Evolutionary conservation across 192 early-diverging fungal genomes (phyloP), one percentile per base, ranked within the genome.

Genomic region (Thamnidium elegans): DNA sequence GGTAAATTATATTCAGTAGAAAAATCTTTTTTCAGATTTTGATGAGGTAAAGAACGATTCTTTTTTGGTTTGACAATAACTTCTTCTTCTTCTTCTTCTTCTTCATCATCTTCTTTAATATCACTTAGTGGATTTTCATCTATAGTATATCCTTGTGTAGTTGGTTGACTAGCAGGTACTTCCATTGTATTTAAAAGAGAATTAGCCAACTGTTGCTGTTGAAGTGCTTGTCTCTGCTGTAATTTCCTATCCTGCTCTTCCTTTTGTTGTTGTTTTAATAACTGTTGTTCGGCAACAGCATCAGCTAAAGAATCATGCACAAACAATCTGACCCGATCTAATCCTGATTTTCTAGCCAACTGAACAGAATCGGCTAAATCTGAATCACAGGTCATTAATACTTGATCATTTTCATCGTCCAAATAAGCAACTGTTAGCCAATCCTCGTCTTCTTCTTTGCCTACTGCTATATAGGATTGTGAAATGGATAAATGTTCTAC

Each of bases 381-480:
- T 0, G 78, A 62, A 46, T 89, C 84, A 26, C 78, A 74, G n/a
- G 83, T 81, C 58, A 97, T 79, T 56, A 87, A 76, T 20, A 97
- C 87, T 58, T 82, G 67, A 73, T 97, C 94, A 52, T 85, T 86
- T 30, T 97, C 94, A 55, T 97, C 94, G 73, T 97, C 94, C 54
- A 89, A 77, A 54, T 94, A 97, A 1, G 82, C 78, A 46, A 88
- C 72, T 1, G 78, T 52, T 71, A 76, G 48, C 60, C 70, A 70
- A 50, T 66, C 78, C 7, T 58, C 52, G 4, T 47, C 60, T 7
- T 64, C 43, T 68, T 78, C 72, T 66, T 70, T 58, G 1, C 44
- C 42, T 36, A 66, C 56, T 50, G 47, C 46, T 0, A 67, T 54
- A 31, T 66, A 72, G 10, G 64, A 67, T 26, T 67, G 65, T 20